These are phyloP conservation scores for Dipodascus geniculatus DNA, from an alignment of 805 yeast species.

Conservation along the genomic window DNA sequence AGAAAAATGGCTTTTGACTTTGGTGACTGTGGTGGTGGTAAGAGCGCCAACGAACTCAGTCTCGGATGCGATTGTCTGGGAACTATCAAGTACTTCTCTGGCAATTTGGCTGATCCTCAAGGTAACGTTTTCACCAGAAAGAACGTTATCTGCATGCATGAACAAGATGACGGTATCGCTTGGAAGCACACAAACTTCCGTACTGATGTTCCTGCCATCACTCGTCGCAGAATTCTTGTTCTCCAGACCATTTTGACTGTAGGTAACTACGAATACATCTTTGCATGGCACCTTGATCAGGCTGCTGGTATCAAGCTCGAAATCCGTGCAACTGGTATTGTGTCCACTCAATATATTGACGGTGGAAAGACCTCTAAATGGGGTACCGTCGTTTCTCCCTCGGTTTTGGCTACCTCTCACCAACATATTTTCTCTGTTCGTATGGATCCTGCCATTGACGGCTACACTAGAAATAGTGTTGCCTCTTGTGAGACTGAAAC, in stretches of 20 bases:
- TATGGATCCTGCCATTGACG: constrained; percentile 74
- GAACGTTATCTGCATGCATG: constrained; percentile 71
- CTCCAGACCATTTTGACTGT: constrained; percentile 78
- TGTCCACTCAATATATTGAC: constrained; percentile 76
- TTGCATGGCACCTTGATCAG: constrained; percentile 61
- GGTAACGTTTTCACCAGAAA: constrained; percentile 56
- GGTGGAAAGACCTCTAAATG: constrained; percentile 49
- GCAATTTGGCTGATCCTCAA: constrained; percentile 40
- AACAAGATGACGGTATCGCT: constrained; percentile 69
- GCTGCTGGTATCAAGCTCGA: constrained; percentile 71
- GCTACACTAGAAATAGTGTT: constrained; percentile 62
- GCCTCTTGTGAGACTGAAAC: constrained; percentile 53
- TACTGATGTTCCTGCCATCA: constrained; percentile 52
- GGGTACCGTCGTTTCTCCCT: constrained; percentile 69
- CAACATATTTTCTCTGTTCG: constrained; percentile 72
- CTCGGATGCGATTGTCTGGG: constrained; percentile 83
- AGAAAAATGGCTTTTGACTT: constrained; percentile 81
- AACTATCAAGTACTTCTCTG: constrained; percentile 63
- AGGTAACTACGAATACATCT: constrained; percentile 71
- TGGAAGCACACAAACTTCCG: constrained; percentile 75
- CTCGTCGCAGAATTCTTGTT: constrained; percentile 66
- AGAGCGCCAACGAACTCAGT: constrained; percentile 52
- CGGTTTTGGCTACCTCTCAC: constrained; percentile 74
- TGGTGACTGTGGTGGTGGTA: constrained; percentile 80
- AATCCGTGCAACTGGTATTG: constrained; percentile 77